Percentiles rank a stretch among this genome's conserved stretches.
phyloP scores from a whole-genome alignment of 352 stramenopile genomes.

The Phytophthora hybrid region DNA sequence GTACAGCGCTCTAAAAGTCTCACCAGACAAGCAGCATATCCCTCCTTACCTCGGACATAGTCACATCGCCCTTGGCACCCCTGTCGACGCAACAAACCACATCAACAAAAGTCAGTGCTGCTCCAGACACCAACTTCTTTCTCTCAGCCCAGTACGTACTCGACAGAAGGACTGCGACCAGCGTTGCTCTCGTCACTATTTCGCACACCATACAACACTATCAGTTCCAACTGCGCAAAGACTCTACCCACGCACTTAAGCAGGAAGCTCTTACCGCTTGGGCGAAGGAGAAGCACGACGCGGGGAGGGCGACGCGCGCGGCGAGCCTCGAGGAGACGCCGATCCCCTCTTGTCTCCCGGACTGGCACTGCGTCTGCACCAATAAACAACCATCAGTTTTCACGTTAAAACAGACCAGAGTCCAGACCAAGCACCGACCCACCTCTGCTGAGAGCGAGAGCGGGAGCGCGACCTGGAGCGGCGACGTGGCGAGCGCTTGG shows the following conservation, averaged over 20 bases:
- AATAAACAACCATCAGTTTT: not conserved
- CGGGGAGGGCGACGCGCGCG: conserved; percentile 20
- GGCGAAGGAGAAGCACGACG: conserved; percentile 32
- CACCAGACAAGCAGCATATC: too few species aligned
- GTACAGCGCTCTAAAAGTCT: not conserved
- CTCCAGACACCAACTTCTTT: not conserved
- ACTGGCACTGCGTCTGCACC: conserved; percentile 34
- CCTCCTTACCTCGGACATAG: conserved; percentile 30
- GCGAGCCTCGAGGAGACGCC: conserved; percentile 27
- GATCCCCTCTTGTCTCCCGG: conserved; percentile 20
- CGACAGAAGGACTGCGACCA: conserved; percentile 27
- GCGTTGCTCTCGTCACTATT: conserved; percentile 21
- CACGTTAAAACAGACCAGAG: not conserved
- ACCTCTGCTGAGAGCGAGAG: conserved; percentile 34
- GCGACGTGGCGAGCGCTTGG: conserved; percentile 26
- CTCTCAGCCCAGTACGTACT: conserved; percentile 17
- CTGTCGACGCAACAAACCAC: conserved; percentile 9
- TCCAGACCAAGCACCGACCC: not conserved
- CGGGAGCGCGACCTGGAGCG: conserved; percentile 40
- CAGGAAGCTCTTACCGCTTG: conserved; percentile 26
- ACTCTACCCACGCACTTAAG: not conserved
- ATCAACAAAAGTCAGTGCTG: conserved; percentile 2
- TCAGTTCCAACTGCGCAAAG: not conserved
- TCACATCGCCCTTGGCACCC: conserved; percentile 22
- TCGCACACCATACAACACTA: not conserved